phyloP scores from a whole-genome alignment of 192 early-diverging fungal species.

The Chytriomyces confervae region DNA sequence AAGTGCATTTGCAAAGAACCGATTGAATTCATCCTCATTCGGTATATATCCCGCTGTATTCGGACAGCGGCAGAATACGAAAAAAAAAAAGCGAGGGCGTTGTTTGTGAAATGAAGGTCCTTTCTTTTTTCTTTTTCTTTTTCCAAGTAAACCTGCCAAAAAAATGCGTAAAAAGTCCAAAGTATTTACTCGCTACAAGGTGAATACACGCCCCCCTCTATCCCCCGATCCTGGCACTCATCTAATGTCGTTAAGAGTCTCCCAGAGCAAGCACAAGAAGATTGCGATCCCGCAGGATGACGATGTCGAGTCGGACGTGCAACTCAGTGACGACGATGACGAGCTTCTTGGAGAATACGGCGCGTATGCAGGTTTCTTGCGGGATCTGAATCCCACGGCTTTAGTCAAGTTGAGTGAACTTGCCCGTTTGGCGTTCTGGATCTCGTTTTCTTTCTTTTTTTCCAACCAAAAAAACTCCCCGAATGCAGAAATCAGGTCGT shows the following conservation, averaged over 20 bases:
- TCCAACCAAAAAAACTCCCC: neutral
- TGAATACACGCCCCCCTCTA: neutral
- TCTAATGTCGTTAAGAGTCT: neutral
- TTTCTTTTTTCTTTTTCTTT: neutral
- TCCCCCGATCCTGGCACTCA: neutral
- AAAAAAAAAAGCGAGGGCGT: too few species aligned
- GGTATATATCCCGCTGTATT: too few species aligned
- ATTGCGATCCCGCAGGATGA: slow-evolving; percentile 7
- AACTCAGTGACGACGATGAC: slow-evolving; percentile 75
- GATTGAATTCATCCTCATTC: too few species aligned
- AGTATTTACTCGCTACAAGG: slow-evolving; percentile 32
- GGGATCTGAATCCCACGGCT: slow-evolving; percentile 64
- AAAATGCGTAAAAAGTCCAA: slow-evolving; percentile 28
- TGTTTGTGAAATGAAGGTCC: neutral
- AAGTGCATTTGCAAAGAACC: too few species aligned
- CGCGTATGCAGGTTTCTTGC: slow-evolving; percentile 66
- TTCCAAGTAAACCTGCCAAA: neutral
- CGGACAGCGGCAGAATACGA: too few species aligned
- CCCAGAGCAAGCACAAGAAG: slow-evolving; percentile 14
- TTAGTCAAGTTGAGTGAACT: slow-evolving; percentile 60
- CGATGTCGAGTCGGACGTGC: slow-evolving; percentile 60
- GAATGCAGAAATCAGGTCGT: slow-evolving; percentile 11
- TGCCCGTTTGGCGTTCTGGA: neutral
- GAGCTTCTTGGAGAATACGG: slow-evolving; percentile 74
- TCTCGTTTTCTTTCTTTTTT: slow-evolving; percentile 4